Evolutionary conservation across 768 basidiomycete species (phyloP).

Genomic region (Lactarius sanguifluus): DNA sequence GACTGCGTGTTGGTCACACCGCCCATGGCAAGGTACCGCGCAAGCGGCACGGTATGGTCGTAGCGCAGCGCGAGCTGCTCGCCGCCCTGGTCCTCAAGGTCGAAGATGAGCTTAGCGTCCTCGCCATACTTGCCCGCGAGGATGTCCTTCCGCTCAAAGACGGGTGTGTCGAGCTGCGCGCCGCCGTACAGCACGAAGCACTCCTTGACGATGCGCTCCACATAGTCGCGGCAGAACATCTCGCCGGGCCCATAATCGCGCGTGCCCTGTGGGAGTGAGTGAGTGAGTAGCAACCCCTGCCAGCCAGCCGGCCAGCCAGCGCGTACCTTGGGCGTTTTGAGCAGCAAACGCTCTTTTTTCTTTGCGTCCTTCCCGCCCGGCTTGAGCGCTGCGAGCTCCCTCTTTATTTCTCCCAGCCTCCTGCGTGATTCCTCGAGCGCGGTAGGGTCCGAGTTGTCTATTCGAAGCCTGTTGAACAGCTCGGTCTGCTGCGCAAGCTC

Average conservation of each 20-base stretch:
- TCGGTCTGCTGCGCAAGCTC: conserved; percentile 57
- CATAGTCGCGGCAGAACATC: conserved; percentile 87
- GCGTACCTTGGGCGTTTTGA: conserved; percentile 93
- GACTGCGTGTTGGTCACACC: conserved; percentile 70
- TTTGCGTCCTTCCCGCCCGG: conserved; percentile 46
- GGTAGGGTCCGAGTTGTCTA: conserved; percentile 51
- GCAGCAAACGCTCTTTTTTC: conserved; percentile 67
- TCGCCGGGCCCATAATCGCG: conserved; percentile 91
- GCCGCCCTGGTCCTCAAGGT: conserved; percentile 95
- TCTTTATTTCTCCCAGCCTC: conserved; percentile 69
- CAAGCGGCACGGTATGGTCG: conserved; percentile 96
- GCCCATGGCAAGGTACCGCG: conserved; percentile 93
- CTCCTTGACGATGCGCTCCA: conserved; percentile 85
- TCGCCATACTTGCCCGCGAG: conserved; percentile 97
- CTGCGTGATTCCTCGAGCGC: conserved; percentile 63
- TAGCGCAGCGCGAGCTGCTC: conserved; percentile 94
- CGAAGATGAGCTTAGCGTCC: conserved; percentile 96
- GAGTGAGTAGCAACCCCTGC: conserved; percentile 18
- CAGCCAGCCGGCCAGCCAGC: not conserved
- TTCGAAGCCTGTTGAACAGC: conserved; percentile 61
- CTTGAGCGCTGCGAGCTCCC: conserved; percentile 46
- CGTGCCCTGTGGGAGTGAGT: conserved; percentile 63
- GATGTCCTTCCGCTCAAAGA: conserved; percentile 97
- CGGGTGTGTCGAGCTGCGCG: conserved; percentile 93
- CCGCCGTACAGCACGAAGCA: conserved; percentile 89